Base-by-base conservation (phyloP, 345 rosid species). In the Aegle marmelos region DNA sequence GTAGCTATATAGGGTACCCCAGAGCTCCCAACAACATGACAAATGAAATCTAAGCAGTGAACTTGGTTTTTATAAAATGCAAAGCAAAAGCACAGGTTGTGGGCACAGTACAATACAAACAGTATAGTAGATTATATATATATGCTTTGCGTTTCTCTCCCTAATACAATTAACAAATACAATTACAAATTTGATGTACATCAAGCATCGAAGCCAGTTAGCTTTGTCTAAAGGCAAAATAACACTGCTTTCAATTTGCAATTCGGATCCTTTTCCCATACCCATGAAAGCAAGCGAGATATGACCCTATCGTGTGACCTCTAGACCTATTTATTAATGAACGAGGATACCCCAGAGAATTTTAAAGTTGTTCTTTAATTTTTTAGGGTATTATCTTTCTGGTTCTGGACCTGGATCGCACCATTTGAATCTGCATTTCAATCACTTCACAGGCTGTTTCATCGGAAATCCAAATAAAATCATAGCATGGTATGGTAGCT, bases 171-270 rank as follows among this genome's bases (percentile, higher is more conserved):
- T 66, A 39, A 41, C 72, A 59, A 10, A 13, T 31, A 31, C n/a
- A 41, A 41, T 73, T 27, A 30, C 25, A 21, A 34, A 76, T 48
- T 67, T 58, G 77, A 4, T 5, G 66, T 78, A 75, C 76, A 71
- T 78, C 69, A 76, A 78, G 71, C 76, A 76, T 79, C 79, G 81
- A 81, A 81, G 80, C 81, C 82, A 71, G 84, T 81, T 79, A 74
- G 63, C 67, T 63, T 76, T 83, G 88, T 76, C 86, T 70, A 48
- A 76, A 48, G 57, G 45, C 61, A 66, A 41, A 77, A 34, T 39
- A 65, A 58, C 81, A 71, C 82, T 66, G 54, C 56, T 60, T 72
- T 28, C 65, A 66, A 11, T 41, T 41, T 11, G 50, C 50, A 41
- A 41, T 39, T 73, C 25, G 22, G 69, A 21, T 65, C 36, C 78